Percentiles rank a stretch among this genome's conserved stretches.
These are phyloP conservation scores for Ceratocystis colombiana DNA, from an alignment of 2,329 filamentous ascomycete species.

Conservation along the genomic window DNA sequence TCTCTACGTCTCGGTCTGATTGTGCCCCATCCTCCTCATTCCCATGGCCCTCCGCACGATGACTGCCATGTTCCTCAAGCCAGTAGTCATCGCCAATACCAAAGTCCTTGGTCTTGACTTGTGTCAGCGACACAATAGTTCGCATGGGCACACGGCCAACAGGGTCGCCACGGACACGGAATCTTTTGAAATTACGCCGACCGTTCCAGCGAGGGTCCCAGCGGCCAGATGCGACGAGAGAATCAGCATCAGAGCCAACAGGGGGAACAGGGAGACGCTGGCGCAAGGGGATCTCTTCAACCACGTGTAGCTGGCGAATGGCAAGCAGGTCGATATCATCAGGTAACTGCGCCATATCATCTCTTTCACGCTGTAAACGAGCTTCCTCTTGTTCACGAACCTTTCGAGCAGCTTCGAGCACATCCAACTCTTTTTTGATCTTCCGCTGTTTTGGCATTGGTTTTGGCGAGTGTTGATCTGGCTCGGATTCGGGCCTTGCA, in stretches of 20 bases:
- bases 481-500: constrained; percentile 26
- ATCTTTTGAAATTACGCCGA: constrained; percentile 90
- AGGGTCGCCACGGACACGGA: constrained; percentile 50
- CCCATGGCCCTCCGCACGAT: constrained; percentile 26
- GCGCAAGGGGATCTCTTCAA: constrained; percentile 65
- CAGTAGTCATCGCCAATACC: constrained; percentile 70
- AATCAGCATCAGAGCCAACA: constrained; percentile 35
- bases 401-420: constrained; percentile 55
- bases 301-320: constrained; percentile 62
- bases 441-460: constrained; percentile 37
- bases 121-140: constrained; percentile 60
- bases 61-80: constrained; percentile 44
- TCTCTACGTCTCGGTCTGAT: not conserved
- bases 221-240: constrained; percentile 45
- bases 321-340: constrained; percentile 62
- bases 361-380: constrained; percentile 44
- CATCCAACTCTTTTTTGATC: constrained; percentile 52
- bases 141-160: constrained; percentile 37
- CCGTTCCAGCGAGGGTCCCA: constrained; percentile 93
- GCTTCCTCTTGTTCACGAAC: constrained; percentile 57
- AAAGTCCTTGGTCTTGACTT: constrained; percentile 60
- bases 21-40: constrained; percentile 10
- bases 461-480: constrained; percentile 24
- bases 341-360: constrained; percentile 42
- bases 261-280: constrained; percentile 29